These are phyloP conservation scores for Thielaviopsis populi DNA, from an alignment of 2,329 filamentous ascomycete species.

Conservation along the genomic window DNA sequence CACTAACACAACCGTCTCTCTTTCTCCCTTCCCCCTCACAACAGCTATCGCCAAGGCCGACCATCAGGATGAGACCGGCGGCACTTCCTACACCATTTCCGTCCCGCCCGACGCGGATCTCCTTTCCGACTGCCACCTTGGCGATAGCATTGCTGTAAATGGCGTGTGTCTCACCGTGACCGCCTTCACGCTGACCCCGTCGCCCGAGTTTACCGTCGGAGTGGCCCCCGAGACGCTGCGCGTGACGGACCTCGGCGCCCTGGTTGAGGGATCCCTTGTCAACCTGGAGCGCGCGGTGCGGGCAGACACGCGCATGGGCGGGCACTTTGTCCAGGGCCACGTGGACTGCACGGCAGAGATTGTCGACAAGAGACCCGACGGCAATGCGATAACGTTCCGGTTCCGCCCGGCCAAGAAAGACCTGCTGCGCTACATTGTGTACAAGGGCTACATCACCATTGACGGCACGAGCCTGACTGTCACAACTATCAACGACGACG, in stretches of 20 bases:
- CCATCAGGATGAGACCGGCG: slow-evolving; percentile 65
- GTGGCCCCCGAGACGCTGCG: slow-evolving; percentile 91
- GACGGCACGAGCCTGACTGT: slow-evolving; percentile 92
- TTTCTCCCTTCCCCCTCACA: background rate
- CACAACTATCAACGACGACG: slow-evolving; percentile 65
- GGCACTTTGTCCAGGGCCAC: slow-evolving; percentile 95
- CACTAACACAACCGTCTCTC: background rate
- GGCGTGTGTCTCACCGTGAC: slow-evolving; percentile 90
- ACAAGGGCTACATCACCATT: slow-evolving; percentile 90
- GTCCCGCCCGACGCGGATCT: slow-evolving; percentile 53
- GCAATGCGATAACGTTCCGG: slow-evolving; percentile 78
- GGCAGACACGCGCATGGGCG: slow-evolving; percentile 87
- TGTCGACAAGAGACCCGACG: slow-evolving; percentile 57
- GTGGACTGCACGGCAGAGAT: slow-evolving; percentile 82
- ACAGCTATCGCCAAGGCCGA: slow-evolving; percentile 71
- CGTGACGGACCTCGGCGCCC: slow-evolving; percentile 77
- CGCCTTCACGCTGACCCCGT: slow-evolving; percentile 28
- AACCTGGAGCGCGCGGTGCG: slow-evolving; percentile 92
- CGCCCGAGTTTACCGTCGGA: slow-evolving; percentile 66
- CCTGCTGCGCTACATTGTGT: slow-evolving; percentile 75
- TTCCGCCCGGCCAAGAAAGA: slow-evolving; percentile 54
- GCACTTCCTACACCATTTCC: slow-evolving; percentile 79
- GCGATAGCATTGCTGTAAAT: slow-evolving; percentile 91
- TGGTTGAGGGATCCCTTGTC: slow-evolving; percentile 51
- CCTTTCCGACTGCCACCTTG: slow-evolving; percentile 67